phyloP scores from a whole-genome alignment of 768 basidiomycete species.

The Russula ochroleuca region DNA sequence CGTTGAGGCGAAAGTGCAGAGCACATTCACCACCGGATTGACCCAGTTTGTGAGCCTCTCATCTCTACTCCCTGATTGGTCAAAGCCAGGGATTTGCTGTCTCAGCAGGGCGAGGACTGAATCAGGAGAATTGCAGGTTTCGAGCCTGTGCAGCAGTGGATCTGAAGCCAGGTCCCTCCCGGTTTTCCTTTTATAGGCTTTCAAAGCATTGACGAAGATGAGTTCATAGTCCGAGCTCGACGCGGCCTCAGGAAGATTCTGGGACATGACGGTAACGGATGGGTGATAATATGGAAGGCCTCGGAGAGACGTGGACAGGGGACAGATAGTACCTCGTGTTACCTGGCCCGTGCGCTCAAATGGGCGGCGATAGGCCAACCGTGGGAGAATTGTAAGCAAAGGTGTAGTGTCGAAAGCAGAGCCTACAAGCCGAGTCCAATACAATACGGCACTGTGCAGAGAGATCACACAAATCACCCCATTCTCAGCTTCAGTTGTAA shows the following conservation, averaged over 20 bases:
- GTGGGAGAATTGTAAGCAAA: no score
- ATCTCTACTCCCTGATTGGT: neutral
- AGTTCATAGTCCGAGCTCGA: neutral
- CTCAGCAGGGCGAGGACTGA: neutral
- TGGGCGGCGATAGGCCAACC: no score
- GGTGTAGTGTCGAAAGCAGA: no score
- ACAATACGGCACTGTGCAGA: no score
- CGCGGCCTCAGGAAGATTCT: neutral
- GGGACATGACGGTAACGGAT: neutral
- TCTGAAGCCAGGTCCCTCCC: neutral
- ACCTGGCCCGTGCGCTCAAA: no score
- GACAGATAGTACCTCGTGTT: no score
- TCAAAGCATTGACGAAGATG: neutral
- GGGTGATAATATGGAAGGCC: neutral
- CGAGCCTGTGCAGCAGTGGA: neutral
- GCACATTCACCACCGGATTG: neutral
- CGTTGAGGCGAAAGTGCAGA: neutral
- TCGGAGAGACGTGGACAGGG: neutral
- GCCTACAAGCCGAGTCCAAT: no score
- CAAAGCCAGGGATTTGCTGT: neutral
- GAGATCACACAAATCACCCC: no score
- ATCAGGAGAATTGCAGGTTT: neutral
- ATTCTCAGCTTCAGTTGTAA: no score
- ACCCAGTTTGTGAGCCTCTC: conserved; percentile 5
- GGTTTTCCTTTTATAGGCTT: neutral